Evolutionary conservation across 139 green algal species (phyloP), one percentile per base, ranked within the genome.

Genomic region (Asterochloris sp.): DNA sequence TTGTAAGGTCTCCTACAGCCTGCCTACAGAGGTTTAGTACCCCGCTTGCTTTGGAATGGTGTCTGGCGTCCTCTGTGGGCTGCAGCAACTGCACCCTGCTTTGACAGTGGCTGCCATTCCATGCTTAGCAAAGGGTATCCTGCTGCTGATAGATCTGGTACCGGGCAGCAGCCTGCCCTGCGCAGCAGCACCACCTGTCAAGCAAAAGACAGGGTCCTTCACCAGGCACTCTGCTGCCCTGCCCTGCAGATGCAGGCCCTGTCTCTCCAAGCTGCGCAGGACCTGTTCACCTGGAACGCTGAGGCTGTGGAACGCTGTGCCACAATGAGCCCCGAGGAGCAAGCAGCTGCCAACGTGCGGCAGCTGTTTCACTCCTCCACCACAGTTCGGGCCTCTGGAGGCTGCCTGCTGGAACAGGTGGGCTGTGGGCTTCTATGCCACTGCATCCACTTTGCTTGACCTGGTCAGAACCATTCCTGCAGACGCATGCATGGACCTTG

Each of bases 401-500:
- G 88, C 66, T 94, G 89, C 84, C 81, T 94, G 76, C 85, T 94
- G 74, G 86, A 90, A 27, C 88, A 91, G 69, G 75, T 89, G 21
- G 71, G 27, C 26, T 29, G 66, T 15, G 74, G n/a, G n/a, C 9
- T 76, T 11, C 71, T 10, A 38, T 47, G 19, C 38, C 38, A 54
- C 38, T 54, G 38, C 38, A 2, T 10, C 6, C 38, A 9, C 66
- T 24, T 73, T n/a, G 15, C 64, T 71, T 71, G 64, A 17, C 64
- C 17, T 15, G 16, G 16, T 71, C 64, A 71, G 16, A 71, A 71
- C 64, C 15, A n/a, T 15, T 17, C 64, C 64, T 71, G 79, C 62
- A n/a, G 6, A 54, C 38, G 38, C 38, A 54, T 54, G 38, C 6
- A 54, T 2, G 38, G 38, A 54, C 38, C 38, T 54, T 54, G 4